Conservation (phyloP, 2,329 filamentous ascomycete genomes). For the Colletotrichum spinosum region DNA sequence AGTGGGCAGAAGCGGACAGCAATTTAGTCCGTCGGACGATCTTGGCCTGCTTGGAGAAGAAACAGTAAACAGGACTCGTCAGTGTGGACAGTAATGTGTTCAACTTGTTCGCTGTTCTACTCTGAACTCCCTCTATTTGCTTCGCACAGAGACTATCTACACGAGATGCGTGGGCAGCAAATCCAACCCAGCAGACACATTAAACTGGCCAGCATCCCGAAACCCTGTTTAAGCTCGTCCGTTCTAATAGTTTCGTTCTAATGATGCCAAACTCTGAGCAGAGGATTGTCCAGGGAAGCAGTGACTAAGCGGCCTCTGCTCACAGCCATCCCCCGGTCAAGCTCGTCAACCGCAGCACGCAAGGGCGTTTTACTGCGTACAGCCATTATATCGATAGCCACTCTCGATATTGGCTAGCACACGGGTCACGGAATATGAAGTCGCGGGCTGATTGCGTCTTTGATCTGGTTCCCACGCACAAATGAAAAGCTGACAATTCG, state of each 20-base stretch:
- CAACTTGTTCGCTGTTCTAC: background rate
- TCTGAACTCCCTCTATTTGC: background rate
- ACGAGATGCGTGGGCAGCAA: no score
- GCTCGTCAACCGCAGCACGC: background rate
- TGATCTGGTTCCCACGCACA: conserved; percentile 9
- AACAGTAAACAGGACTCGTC: background rate
- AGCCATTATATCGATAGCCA: background rate
- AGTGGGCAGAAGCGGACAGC: conserved; percentile 12
- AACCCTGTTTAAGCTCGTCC: background rate
- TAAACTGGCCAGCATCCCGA: background rate
- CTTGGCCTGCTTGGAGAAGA: background rate
- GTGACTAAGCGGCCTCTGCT: conserved; percentile 4
- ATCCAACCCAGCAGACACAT: background rate
- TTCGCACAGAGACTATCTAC: background rate
- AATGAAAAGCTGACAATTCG: background rate
- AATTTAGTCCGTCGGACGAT: conserved; percentile 6
- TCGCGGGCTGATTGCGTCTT: conserved; percentile 7
- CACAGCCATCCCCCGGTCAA: background rate
- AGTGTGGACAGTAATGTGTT: background rate
- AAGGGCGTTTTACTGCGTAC: conserved; percentile 10
- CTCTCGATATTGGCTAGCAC: background rate
- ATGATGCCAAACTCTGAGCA: no score
- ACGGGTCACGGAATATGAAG: background rate
- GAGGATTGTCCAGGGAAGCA: background rate
- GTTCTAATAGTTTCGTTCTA: no score